These are phyloP conservation scores for Wickerhamiella dianesei DNA, from an alignment of 805 yeast genomes.

Conservation along the genomic window DNA sequence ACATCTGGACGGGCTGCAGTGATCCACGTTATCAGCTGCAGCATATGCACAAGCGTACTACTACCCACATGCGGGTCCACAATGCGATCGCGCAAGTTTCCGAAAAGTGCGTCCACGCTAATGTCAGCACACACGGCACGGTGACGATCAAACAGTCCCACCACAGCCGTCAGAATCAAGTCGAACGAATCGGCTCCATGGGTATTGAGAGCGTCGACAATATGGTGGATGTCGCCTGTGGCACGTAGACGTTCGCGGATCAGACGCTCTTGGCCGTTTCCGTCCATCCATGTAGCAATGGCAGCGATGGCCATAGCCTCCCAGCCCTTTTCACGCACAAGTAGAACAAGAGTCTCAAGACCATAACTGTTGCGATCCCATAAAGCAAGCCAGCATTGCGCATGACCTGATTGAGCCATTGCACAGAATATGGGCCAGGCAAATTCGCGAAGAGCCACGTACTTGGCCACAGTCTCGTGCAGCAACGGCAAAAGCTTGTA, in stretches of 20 bases:
- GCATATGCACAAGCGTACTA: background rate
- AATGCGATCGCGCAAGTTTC: slow-evolving; percentile 4
- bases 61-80: background rate
- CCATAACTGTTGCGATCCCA: slow-evolving; percentile 26
- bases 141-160: slow-evolving; percentile 10
- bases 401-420: slow-evolving; percentile 33
- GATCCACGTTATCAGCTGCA: background rate
- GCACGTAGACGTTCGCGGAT: slow-evolving; percentile 4
- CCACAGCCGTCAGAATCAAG: slow-evolving; percentile 10
- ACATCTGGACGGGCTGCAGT: background rate
- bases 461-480: slow-evolving; percentile 28
- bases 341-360: slow-evolving; percentile 27
- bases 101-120: slow-evolving; percentile 5
- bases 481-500: slow-evolving; percentile 37
- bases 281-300: slow-evolving; percentile 27
- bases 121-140: slow-evolving; percentile 7
- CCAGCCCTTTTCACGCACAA: slow-evolving; percentile 42
- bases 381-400: slow-evolving; percentile 28
- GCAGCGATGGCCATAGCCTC: slow-evolving; percentile 43
- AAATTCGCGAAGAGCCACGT: slow-evolving; percentile 37
- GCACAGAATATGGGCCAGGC: slow-evolving; percentile 41
- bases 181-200: slow-evolving; percentile 9
- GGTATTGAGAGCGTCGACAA: slow-evolving; percentile 7
- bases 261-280: slow-evolving; percentile 11
- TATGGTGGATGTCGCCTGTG: background rate